These are phyloP conservation scores for Bisporella sp. DNA, from an alignment of 2,329 filamentous ascomycete genomes.

Conservation along the genomic window DNA sequence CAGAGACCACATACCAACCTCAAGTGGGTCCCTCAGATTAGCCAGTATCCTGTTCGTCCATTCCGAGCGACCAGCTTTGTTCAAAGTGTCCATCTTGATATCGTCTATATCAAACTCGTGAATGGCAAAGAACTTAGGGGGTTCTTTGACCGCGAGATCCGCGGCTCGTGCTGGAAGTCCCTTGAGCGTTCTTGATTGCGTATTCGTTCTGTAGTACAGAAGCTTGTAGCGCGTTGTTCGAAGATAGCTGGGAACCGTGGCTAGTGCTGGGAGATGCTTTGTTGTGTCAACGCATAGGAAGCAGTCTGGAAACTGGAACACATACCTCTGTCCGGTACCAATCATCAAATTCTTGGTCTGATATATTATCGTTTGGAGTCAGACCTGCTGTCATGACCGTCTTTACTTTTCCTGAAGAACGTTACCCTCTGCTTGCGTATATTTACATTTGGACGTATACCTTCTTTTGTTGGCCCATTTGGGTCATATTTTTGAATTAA, in stretches of 20 bases:
- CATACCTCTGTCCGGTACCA: too few species aligned
- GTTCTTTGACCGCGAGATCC: neutral
- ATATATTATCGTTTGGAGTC: too few species aligned
- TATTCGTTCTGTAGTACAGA: neutral
- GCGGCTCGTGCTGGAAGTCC: neutral
- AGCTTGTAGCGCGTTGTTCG: neutral
- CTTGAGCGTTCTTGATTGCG: slow-evolving; percentile 2
- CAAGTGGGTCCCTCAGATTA: neutral
- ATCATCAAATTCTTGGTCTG: too few species aligned
- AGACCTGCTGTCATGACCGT: too few species aligned
- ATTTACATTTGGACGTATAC: too few species aligned
- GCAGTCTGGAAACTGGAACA: neutral
- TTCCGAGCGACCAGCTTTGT: slow-evolving; percentile 2
- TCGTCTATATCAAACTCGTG: slow-evolving; percentile 4
- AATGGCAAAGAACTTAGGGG: slow-evolving; percentile 1
- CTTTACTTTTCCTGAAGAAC: too few species aligned
- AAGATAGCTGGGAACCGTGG: neutral
- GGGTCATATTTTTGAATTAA: neutral
- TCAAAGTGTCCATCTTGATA: neutral
- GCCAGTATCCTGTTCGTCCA: slow-evolving; percentile 6
- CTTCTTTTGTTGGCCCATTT: neutral
- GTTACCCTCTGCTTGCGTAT: too few species aligned
- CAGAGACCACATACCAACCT: too few species aligned
- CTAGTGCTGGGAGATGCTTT: neutral
- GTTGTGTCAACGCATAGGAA: neutral